Evolutionary conservation across 331 rosid species (phyloP), one percentile per base, ranked within the genome.

Genomic region (Ulmus americana): DNA sequence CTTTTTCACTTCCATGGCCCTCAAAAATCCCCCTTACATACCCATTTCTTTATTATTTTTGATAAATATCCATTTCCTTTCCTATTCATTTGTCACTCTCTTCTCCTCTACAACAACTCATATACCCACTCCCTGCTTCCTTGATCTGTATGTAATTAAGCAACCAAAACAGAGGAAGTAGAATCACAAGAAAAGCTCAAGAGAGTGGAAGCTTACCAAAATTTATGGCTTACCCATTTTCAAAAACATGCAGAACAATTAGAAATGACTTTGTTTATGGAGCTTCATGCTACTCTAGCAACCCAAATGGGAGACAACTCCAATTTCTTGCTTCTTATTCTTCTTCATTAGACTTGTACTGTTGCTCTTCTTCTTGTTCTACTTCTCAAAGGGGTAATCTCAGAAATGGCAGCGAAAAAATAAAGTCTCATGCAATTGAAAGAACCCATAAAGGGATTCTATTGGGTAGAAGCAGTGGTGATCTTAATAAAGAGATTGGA

Each of bases 171-270:
- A 61, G 48, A 14, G 5, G 1, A n/a, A 10, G 35, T 28, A 28
- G 35, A 28, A 28, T 28, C 35, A 59, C 9, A 8, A 14, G 20
- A 9, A 5, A 39, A 12, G 12, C 7, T 4, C 6, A 57, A 57
- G 14, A 57, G 11, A 9, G 10, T 5, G 12, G 35, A 7, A 7
- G 5, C 10, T 1, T 6, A 28, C 35, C 35, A 28, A 28, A 28
- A 46, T 59, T 38, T 35, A 73, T 73, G 77, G 72, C 77, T 43
- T 65, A 44, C 39, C 35, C 62, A 43, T 59, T 50, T 11, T 59
- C 72, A 52, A 18, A 18, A 15, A 59, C 41, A 66, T 66, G 65
- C 66, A 48, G 72, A 16, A 68, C 45, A 45, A 39, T 45, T 43
- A 52, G 43, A 59, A 20, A 22, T 16, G 67, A 59, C 43, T 45